Base-by-base conservation (phyloP, 305 asterid genomes). In the Fraxinus albicans region DNA sequence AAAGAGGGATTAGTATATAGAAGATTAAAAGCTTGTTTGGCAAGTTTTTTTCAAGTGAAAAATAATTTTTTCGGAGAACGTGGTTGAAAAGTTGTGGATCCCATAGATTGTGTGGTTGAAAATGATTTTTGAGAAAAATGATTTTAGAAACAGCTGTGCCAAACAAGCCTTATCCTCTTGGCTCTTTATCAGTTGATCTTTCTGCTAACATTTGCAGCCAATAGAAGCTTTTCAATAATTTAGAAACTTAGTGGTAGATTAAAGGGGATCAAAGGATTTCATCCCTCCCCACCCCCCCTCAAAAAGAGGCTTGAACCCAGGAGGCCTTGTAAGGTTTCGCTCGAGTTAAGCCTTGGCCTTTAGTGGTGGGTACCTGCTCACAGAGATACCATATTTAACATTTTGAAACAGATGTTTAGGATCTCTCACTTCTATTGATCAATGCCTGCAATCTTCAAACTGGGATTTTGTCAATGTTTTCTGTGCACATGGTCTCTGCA, bases 391-490 rank as follows among this genome's bases (percentile, higher is more conserved):
- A 9, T 23, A 25, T 65, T 23, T 65, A 58, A 58, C 12, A 58
- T 23, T 23, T 23, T 65, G 73, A 8, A 65, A 65, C 34, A 65
- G 34, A 25, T 25, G 73, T 25, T 65, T 65, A 65, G 17, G 73
- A 25, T 80, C 25, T 53, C 31, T 1, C 5, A 17, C 81, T 58
- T 67, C 19, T 27, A 31, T 67, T 67, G 23, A 77, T 10, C 75
- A 79, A 36, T 76, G 80, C 60, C 69, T 73, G 23, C 77, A 15
- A 73, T 63, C 36, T 13, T 60, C 58, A 34, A 23, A 73, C n/a
- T 21, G 23, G 63, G 42, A 77, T n/a, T 77, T 75, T 2, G 17
- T 9, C 4, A 19, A 6, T 50, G 25, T 23, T 19, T 63, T 53
- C 35, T 78, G 76, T 36, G 73, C 65, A 10, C 75, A 50, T 69